These are phyloP conservation scores for Ustilago vetiveriae DNA, from an alignment of 1,284 basidiomycete genomes.

Conservation along the genomic window DNA sequence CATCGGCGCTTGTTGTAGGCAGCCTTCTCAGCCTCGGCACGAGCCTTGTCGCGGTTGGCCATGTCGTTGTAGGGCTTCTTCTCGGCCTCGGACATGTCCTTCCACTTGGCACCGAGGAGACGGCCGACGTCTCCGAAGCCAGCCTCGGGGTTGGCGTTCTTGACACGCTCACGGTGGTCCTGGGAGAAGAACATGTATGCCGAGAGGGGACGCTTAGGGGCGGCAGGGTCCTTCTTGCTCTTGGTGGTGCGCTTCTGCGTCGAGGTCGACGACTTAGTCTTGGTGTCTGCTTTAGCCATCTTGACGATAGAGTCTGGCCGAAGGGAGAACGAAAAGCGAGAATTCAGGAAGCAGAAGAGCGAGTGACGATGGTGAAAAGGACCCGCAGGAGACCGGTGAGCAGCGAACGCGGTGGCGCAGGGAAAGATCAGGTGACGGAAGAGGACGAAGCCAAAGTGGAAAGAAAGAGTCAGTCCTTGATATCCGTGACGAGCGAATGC, in stretches of 20 bases:
- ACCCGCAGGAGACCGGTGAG: background rate
- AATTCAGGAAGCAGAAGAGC: no score
- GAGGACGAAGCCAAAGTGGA: background rate
- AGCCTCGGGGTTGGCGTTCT: constrained; percentile 92
- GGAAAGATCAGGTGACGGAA: background rate
- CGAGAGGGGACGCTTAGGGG: constrained; percentile 88
- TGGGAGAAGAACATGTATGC: constrained; percentile 99
- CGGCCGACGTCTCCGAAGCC: constrained; percentile 92
- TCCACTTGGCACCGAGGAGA: constrained; percentile 88
- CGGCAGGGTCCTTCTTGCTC: constrained; percentile 74
- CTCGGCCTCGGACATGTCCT: constrained; percentile 82
- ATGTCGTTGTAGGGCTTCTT: constrained; percentile 93
- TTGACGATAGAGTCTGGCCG: constrained; percentile 22
- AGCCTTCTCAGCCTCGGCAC: constrained; percentile 82
- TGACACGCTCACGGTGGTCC: constrained; percentile 93
- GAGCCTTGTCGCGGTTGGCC: constrained; percentile 84
- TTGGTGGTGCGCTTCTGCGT: constrained; percentile 53
- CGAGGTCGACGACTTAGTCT: constrained; percentile 55
- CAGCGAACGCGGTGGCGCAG: background rate
- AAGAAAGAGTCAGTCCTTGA: no score
- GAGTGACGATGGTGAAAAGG: background rate
- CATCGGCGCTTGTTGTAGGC: constrained; percentile 70
- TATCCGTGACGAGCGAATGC: no score
- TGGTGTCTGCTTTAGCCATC: constrained; percentile 62
- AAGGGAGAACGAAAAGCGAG: background rate